Base-by-base conservation (phyloP, 129 eudicot genomes). In the Helichrysum umbraculigerum region DNA sequence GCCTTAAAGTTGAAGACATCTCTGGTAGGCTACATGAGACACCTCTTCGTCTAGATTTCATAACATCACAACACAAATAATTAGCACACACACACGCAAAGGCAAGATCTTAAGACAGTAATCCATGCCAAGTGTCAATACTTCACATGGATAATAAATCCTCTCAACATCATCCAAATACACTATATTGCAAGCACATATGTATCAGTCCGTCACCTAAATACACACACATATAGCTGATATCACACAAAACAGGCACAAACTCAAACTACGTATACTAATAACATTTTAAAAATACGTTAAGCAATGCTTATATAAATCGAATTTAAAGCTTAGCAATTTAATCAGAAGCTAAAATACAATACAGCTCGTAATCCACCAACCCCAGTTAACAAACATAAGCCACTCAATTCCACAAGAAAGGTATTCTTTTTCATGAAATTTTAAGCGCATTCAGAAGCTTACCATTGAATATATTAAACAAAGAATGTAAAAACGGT, bases 11-110 rank as follows among this genome's bases (percentile, higher is more conserved):
- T 33, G 92, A 79, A 60, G 89, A 90, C 73, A 70, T 70, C 64
- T 86, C 98, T 33, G 83, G 80, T 68, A 89, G 86, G 32, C 81
- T 84, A 25, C 85, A 47, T 63, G 77, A 82, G 37, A 30, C 73
- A 65, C 77, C 84, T 85, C 89, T 76, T 90, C 92, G 85, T 64
- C 82, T 74, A 42, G 57, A 80, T 50, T 81, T 58, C 78, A 78
- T 68, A 73, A 47, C 52, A 80, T 17, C 79, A 62, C 71, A 65
- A 62, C 68, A 84, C 57, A 37, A 66, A 42, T 9, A 19, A 32
- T 59, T 30, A 78, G 51, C 7, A 21, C 37, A 66, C n/a, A n/a
- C 29, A 21, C 37, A 64, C 34, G n/a, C 47, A 44, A 10, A 68
- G 58, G 69, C 10, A 71, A 71, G 4, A 35, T 15, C 50, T 17